phyloP scores from a whole-genome alignment of 2,329 filamentous ascomycete genomes.

The Elsinoe batatas region DNA sequence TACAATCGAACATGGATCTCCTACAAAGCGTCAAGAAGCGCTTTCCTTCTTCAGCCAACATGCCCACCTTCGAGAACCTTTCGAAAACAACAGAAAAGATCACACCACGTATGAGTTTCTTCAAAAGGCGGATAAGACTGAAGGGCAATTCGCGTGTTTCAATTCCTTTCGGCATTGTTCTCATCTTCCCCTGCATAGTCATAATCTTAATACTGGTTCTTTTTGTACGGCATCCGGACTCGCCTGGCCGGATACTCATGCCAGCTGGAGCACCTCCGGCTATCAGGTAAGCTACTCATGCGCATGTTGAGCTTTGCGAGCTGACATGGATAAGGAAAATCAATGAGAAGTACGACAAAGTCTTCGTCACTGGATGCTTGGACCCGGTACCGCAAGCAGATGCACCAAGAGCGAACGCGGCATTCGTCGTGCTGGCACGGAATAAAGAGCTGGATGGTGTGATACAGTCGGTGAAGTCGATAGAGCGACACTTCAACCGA shows the following conservation, averaged over 20 bases:
- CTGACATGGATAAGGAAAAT: conserved; percentile 60
- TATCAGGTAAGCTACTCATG: conserved; percentile 58
- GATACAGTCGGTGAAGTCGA: conserved; percentile 91
- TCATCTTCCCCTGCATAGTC: conserved; percentile 86
- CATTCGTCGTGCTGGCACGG: conserved; percentile 87
- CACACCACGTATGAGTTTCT: conserved; percentile 59
- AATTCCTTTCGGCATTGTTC: conserved; percentile 81
- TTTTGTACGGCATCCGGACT: conserved; percentile 78
- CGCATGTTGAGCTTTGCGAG: not conserved
- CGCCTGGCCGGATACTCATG: conserved; percentile 72
- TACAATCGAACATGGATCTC: conserved; percentile 30
- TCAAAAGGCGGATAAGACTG: conserved; percentile 76
- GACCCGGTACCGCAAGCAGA: conserved; percentile 61
- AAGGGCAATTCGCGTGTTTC: conserved; percentile 87
- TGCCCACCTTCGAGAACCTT: conserved; percentile 36
- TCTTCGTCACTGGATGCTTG: conserved; percentile 84
- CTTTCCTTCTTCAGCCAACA: conserved; percentile 34
- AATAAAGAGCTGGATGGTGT: conserved; percentile 97
- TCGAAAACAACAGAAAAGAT: conserved; percentile 34
- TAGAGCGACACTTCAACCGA: conserved; percentile 96
- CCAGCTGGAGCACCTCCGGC: conserved; percentile 79
- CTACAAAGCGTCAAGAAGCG: conserved; percentile 36
- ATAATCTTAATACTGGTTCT: conserved; percentile 83
- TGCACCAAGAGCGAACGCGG: conserved; percentile 73
- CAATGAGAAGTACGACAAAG: conserved; percentile 92